Evolutionary conservation across 768 basidiomycete species (phyloP), one percentile per base, ranked within the genome.

Genomic region (Rhizopogon vinicolor): DNA sequence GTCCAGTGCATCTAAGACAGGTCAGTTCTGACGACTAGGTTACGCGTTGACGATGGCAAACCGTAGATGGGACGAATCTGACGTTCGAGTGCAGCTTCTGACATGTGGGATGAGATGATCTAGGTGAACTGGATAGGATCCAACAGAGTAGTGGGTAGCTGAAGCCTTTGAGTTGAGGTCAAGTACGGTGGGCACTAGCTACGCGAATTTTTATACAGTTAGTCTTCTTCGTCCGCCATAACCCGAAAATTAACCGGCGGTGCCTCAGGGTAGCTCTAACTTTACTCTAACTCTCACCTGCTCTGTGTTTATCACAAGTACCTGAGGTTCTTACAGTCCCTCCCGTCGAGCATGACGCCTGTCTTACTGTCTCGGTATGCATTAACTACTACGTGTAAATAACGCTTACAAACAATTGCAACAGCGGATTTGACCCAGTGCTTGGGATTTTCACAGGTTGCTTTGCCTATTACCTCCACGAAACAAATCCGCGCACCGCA

Each of bases 21-120:
- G 55, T 57, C 42, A 59, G 52, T 41, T 35, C 33, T 8, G 16
- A 42, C 31, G 12, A 37, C 33, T 37, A 37, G 35, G 29, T n/a
- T 12, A 46, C 46, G 39, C 45, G 56, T 40, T 7, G 35, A 40
- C 31, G 50, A 37, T 45, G 58, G 60, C 80, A 62, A 52, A 91
- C 91, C 91, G 67, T 93, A 93, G 68, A 93, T 86, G 58, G 87
- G 89, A 59, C 86, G 85, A 68, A 92, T 82, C 73, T 93, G 91
- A 63, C 91, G 86, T 62, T 93, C 90, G 53, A 87, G 72, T 48
- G 87, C 84, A 58, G 76, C 62, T 52, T 67, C 72, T 54, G 85
- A 80, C 78, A 84, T 85, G 44, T 37, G 57, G 43, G 56, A 50
- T 51, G 39, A 59, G 48, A 40, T 19, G 43, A 35, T 42, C 6